Base-by-base conservation (phyloP, 306 rosid species). In the Cucumis sativus region DNA sequence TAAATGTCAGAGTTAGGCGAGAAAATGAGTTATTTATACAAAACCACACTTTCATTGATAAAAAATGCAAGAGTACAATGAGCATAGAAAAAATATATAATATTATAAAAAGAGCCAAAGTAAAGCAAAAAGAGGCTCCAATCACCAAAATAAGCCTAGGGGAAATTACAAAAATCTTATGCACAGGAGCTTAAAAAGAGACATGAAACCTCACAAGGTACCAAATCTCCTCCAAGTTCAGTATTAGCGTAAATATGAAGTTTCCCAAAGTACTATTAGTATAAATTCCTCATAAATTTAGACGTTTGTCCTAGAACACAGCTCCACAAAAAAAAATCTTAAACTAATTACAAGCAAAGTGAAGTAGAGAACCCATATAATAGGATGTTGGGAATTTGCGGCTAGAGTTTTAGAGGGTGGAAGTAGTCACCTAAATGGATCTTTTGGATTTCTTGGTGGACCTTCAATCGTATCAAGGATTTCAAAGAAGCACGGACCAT, bases 401-500 rank as follows among this genome's bases (percentile, higher is more conserved):
- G 41, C 21, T 0, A 37, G 33, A 58, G 41, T 58, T 39, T 23
- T 12, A 68, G 25, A 77, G 52, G 45, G 77, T 77, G 60, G 23
- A 72, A 70, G 41, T 11, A 43, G 71, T 67, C 86, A 96, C 99
- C 99, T 96, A 79, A 96, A 84, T 83, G 98, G 91, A 79, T 88
- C 93, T 11, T 91, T 86, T 75, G 98, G 98, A 82, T 92, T 97
- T 76, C 98, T 88, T 1, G 25, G 82, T 68, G 98, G 93, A 82
- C 84, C 47, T 78, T 92, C 92, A 75, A 88, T 66, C 23, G 87
- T 79, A 85, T 96, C 99, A 54, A 96, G 97, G 68, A 88, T 96
- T 85, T 96, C 99, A 74, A 96, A 96, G 64, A 96, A 87, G 84
- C 98, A 92, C 52, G 96, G 96, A 58, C 98, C 99, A 68, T 76